These are phyloP conservation scores for Phaeodactylum tricornutum DNA, from an alignment of 108 stramenopile genomes.

Conservation along the genomic window DNA sequence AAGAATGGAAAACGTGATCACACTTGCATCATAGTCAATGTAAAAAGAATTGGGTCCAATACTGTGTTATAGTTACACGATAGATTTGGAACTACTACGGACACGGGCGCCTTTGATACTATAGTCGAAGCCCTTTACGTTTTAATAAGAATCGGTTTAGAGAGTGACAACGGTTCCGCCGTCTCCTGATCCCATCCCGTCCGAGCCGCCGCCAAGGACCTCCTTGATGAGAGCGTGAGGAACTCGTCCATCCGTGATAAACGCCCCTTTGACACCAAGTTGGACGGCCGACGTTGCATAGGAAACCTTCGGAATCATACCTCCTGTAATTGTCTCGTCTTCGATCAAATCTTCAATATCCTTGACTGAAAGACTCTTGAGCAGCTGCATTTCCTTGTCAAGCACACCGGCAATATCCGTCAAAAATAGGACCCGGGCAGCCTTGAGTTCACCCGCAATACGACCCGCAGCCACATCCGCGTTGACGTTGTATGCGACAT, in stretches of 20 bases:
- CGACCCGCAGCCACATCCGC: conserved; percentile 96
- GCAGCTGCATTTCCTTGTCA: conserved; percentile 81
- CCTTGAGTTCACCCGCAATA: conserved; percentile 85
- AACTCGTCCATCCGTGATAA: conserved; percentile 84
- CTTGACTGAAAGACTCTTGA: conserved; percentile 50
- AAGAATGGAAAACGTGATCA: no score
- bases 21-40: no score
- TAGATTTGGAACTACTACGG: no score
- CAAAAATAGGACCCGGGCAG: conserved; percentile 84
- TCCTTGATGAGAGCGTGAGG: conserved; percentile 80
- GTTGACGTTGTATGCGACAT: conserved; percentile 90
- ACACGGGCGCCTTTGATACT: no score
- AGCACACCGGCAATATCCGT: conserved; percentile 96
- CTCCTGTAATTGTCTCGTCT: conserved; percentile 91
- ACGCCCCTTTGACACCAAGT: conserved; percentile 66
- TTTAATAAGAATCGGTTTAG: no score
- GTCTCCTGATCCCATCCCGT: conserved; percentile 25
- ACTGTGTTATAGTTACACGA: no score
- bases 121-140: no score
- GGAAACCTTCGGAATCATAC: conserved; percentile 83
- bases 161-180: conserved; percentile 44
- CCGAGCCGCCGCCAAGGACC: conserved; percentile 48
- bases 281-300: conserved; percentile 79
- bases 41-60: no score
- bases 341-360: conserved; percentile 71